Base-by-base conservation (phyloP, 164 flowering plant genomes). In the Litsea cubeba region DNA sequence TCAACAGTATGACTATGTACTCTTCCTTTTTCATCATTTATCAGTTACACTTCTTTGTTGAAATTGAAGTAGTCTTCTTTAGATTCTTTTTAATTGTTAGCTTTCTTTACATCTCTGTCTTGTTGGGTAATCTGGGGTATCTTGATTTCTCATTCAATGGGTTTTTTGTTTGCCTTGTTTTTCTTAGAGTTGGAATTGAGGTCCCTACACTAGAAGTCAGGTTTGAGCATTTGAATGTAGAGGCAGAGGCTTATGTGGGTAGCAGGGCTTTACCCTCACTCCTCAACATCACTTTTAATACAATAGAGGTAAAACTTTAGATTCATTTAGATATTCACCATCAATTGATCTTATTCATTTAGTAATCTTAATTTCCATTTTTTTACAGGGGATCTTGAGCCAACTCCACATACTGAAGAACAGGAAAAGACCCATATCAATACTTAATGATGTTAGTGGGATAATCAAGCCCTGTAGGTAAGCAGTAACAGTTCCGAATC, bases 141-240 rank as follows among this genome's bases (percentile, higher is more conserved):
- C 32, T 30, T 4, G 4, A 20, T 11, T 26, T 68, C 23, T 46
- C 20, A 51, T 26, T 30, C 35, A 10, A 2, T 54, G 35, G 24
- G 30, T 24, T 40, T 3, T 25, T 25, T 62, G 24, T 24, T 28
- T 26, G 68, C 74, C 10, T 46, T 49, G 2, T 20, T 49, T 24
- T 7, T 10, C 4, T n/a, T 84, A 92, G 97, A 81, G 97, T 90
- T 62, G 95, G 97, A 40, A 89, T 95, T 12, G 64, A 71, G 35
- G 90, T 90, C 57, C 97, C 97, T 14, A 86, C 93, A 8, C 87
- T 95, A 0, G 97, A 95, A 82, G 97, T 93, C 8, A 79, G 97
- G 77, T 95, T 84, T 72, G 85, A 92, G 82, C 79, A 90, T 75
- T 81, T 94, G 73, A 88, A 82, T 2, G 74, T 94, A 1, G 95